These are phyloP conservation scores for Acanthamoeba sp. DNA, from an alignment of 208 protist species.

Conservation along the genomic window DNA sequence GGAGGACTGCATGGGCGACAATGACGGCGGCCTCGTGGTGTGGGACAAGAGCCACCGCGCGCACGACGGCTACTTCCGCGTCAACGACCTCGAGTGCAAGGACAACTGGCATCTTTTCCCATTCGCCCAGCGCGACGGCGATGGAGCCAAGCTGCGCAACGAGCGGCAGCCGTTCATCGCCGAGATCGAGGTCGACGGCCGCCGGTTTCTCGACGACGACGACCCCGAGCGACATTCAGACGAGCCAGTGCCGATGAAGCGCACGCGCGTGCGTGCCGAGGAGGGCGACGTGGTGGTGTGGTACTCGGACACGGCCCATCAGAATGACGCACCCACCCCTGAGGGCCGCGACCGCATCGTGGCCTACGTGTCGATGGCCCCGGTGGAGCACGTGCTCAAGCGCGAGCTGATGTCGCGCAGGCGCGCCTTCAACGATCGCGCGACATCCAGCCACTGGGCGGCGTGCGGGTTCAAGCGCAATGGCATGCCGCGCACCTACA, in stretches of 20 bases:
- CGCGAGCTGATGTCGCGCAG: not conserved
- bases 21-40: slow-evolving; percentile 24
- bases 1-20: slow-evolving; percentile 40
- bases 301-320: slow-evolving; percentile 45
- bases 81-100: slow-evolving; percentile 17
- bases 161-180: slow-evolving; percentile 36
- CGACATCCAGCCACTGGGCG: slow-evolving; percentile 50
- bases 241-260: not conserved
- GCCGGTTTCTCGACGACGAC: slow-evolving; percentile 10
- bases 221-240: not conserved
- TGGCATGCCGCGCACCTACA: slow-evolving; percentile 29
- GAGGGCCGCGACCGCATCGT: slow-evolving; percentile 36
- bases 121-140: not conserved
- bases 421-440: slow-evolving; percentile 1
- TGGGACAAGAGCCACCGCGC: slow-evolving; percentile 54
- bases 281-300: slow-evolving; percentile 40
- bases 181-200: slow-evolving; percentile 42
- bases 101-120: slow-evolving; percentile 47
- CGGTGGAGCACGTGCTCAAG: slow-evolving; percentile 32
- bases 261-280: not conserved
- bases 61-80: slow-evolving; percentile 43
- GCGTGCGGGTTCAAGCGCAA: slow-evolving; percentile 56
- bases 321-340: not conserved
- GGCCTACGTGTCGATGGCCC: slow-evolving; percentile 52
- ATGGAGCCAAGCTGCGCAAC: slow-evolving; percentile 21